Evolutionary conservation across 2,329 filamentous ascomycete species (phyloP), one percentile per base, ranked within the genome.

Genomic region (Stromatinia cepivora): DNA sequence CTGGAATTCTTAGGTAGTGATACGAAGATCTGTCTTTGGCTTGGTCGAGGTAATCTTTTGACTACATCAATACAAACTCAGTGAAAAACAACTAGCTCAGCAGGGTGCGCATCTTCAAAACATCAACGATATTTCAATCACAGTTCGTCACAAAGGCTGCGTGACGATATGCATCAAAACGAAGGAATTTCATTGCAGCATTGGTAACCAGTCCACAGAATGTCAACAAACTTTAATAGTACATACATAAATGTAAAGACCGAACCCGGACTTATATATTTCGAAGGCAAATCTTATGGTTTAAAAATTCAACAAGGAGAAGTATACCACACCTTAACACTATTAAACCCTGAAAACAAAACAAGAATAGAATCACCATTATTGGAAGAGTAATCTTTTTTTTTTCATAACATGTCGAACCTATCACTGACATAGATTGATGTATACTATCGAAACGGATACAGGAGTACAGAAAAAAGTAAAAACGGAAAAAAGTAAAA

Each of bases 301-400:
- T 59, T 46, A 9, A 3, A 46, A 8, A 31, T 59, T 6, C 17
- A 11, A 13, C 9, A 45, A 7, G 22, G 13, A 45, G 11, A 59
- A 25, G 13, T 20, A 22, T 4, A 45, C 15, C 11, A 46, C 20
- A 13, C 1, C 8, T 61, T 17, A 46, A 48, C 8, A 48, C 17
- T 61, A 8, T 5, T 48, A 1, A n/a, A 46, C 2, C 4, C n/a
- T 34, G 25, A 20, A 0, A n/a, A 15, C 1, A 1, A 22, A 8
- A 34, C 28, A 25, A 1, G 9, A 2, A 28, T 28, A 1, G 9
- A 34, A 34, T 34, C 28, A 6, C 1, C 25, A 22, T 6, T n/a
- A 0, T 8, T 54, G 4, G 11, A 34, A 22, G 2, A 48, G 10
- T 25, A 3, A 3, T 6, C 9, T 3, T n/a, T 11, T 8, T 62